A percentile compares a stretch with the other conserved stretches of the same genome.
These are phyloP conservation scores for Phytophthora palmivora DNA, from an alignment of 352 stramenopile species.

Conservation along the genomic window DNA sequence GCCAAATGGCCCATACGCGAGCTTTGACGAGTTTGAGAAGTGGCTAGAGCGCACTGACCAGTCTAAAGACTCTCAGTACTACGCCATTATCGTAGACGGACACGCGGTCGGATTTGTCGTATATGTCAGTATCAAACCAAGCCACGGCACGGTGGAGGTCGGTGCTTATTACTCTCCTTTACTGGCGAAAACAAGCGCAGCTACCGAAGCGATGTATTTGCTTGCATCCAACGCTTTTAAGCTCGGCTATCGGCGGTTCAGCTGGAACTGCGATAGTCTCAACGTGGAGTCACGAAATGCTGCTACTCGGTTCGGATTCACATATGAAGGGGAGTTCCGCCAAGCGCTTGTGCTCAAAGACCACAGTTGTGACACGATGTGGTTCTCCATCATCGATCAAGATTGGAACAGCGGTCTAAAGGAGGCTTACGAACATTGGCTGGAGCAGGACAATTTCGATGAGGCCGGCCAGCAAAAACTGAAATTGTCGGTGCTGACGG, in stretches of 20 bases:
- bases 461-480: too few relatives aligned
- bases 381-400: conserved; percentile 28
- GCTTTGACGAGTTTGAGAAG: conserved; percentile 18
- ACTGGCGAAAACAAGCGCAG: conserved; percentile 19
- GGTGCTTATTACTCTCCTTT: conserved; percentile 12
- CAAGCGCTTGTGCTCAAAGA: conserved; percentile 23
- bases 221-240: conserved; percentile 20
- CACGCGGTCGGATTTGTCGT: conserved; percentile 9
- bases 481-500: too few relatives aligned
- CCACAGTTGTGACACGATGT: conserved; percentile 21
- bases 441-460: too few relatives aligned
- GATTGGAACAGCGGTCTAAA: conserved; percentile 25
- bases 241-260: conserved; percentile 24
- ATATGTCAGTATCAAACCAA: conserved; percentile 18
- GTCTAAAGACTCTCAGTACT: conserved; percentile 16
- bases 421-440: conserved; percentile 10
- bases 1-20: conserved; percentile 13
- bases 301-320: conserved; percentile 22
- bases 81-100: conserved; percentile 26
- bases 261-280: conserved; percentile 29
- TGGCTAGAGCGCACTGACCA: conserved; percentile 1
- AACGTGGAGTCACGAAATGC: conserved; percentile 15
- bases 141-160: conserved; percentile 13
- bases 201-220: conserved; percentile 24
- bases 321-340: conserved; percentile 24